Evolutionary conservation across 331 rosid genomes (phyloP).

Genomic region (Pyrus hybrid): DNA sequence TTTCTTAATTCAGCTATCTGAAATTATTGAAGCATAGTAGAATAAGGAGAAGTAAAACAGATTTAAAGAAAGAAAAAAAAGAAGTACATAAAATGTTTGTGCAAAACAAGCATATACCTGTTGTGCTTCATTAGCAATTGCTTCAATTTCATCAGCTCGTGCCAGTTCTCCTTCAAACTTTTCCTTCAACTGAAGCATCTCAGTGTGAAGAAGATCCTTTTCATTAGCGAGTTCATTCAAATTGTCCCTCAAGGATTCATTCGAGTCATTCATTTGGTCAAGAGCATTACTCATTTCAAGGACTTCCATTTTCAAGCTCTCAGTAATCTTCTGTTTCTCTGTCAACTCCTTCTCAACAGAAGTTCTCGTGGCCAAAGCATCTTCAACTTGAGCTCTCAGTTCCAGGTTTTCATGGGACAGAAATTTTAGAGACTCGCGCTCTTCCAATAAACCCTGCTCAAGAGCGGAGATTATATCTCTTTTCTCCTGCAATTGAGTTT

Average conservation of each 20-base stretch:
- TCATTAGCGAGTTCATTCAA: slow-evolving; percentile 46
- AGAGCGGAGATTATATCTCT: slow-evolving; percentile 38
- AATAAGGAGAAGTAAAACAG: slow-evolving; percentile 7
- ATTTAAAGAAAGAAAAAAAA: background rate
- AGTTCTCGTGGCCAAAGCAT: slow-evolving; percentile 32
- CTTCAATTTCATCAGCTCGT: slow-evolving; percentile 61
- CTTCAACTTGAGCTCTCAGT: slow-evolving; percentile 41
- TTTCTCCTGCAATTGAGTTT: slow-evolving; percentile 56
- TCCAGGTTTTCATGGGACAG: slow-evolving; percentile 42
- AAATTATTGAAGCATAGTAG: slow-evolving; percentile 15
- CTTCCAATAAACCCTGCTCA: slow-evolving; percentile 42
- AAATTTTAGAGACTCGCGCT: slow-evolving; percentile 23
- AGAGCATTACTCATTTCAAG: slow-evolving; percentile 52
- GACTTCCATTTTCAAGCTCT: slow-evolving; percentile 65
- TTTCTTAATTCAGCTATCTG: slow-evolving; percentile 69
- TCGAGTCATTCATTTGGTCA: slow-evolving; percentile 45
- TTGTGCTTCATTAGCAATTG: slow-evolving; percentile 57
- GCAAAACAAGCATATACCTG: slow-evolving; percentile 39
- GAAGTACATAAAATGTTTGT: background rate
- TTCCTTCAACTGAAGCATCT: slow-evolving; percentile 44
- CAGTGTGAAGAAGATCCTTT: slow-evolving; percentile 59
- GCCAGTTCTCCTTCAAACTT: slow-evolving; percentile 55
- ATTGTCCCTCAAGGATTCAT: slow-evolving; percentile 36
- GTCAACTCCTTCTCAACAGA: slow-evolving; percentile 50
- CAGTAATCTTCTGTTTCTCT: slow-evolving; percentile 44